Evolutionary conservation across 441 rosid species (phyloP).

Genomic region (Breynia disticha): DNA sequence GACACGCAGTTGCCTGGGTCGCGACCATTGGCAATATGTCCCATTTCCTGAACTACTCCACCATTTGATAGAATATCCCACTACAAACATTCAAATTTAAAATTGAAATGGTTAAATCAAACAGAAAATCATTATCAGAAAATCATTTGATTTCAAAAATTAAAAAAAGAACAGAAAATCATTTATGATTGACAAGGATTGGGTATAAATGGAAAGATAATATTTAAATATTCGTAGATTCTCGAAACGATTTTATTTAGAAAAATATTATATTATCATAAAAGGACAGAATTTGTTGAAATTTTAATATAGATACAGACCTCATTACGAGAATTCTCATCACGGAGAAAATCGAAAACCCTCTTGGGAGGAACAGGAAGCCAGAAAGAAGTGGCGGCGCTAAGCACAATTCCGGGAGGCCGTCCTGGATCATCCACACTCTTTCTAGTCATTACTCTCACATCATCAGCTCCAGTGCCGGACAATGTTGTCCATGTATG

Average conservation of each 20-base stretch:
- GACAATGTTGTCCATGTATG: slow-evolving; percentile 58
- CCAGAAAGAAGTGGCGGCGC: slow-evolving; percentile 93
- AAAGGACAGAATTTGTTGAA: neutral
- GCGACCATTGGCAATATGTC: slow-evolving; percentile 69
- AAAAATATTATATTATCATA: neutral
- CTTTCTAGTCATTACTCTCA: slow-evolving; percentile 70
- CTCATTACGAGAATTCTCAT: slow-evolving; percentile 57
- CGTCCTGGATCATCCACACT: slow-evolving; percentile 72
- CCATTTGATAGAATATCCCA: slow-evolving; percentile 85
- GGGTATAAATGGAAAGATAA: too few species aligned
- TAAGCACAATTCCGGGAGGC: slow-evolving; percentile 73
- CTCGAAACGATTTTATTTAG: too few species aligned
- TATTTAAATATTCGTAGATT: too few species aligned
- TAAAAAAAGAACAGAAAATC: too few species aligned
- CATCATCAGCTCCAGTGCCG: slow-evolving; percentile 62
- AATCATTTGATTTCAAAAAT: too few species aligned
- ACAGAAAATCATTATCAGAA: too few species aligned
- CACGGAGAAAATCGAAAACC: slow-evolving; percentile 75
- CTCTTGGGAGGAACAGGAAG: slow-evolving; percentile 54
- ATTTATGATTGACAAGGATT: too few species aligned
- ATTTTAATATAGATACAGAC: slow-evolving; percentile 19
- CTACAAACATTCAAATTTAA: slow-evolving; percentile 29
- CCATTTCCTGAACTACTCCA: slow-evolving; percentile 58
- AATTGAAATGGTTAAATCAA: slow-evolving; percentile 3
- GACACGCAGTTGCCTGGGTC: slow-evolving; percentile 76